Conservation (phyloP, 495 filamentous ascomycete genomes). For the Xylaria acuta region DNA sequence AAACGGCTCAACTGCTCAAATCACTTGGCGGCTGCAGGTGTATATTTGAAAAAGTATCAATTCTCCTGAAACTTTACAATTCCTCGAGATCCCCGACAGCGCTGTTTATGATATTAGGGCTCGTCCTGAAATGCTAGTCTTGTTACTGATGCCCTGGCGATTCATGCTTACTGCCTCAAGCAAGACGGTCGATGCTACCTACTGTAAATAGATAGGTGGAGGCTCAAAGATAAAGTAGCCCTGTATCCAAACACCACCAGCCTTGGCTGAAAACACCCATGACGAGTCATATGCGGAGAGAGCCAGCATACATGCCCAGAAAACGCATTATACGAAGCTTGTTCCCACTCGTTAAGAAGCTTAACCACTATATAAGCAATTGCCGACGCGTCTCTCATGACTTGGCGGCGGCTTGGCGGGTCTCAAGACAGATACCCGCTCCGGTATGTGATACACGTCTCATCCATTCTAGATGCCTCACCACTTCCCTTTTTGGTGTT, state of each 20-base stretch:
- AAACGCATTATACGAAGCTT: not conserved
- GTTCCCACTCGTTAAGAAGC: not conserved
- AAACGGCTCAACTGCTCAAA: not conserved
- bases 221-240: not conserved
- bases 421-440: constrained; percentile 46
- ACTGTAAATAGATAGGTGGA: too few species aligned
- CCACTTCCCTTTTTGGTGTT: constrained; percentile 11
- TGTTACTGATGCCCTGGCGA: not conserved
- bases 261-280: constrained; percentile 16
- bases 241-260: constrained; percentile 13
- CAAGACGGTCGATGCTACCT: not conserved
- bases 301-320: not conserved
- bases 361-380: constrained; percentile 9
- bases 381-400: constrained; percentile 10
- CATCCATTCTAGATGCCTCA: constrained; percentile 33
- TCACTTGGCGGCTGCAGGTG: not conserved
- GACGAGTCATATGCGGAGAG: not conserved
- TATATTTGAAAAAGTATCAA: not conserved
- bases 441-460: constrained; percentile 34
- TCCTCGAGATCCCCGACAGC: not conserved
- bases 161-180: constrained; percentile 3
- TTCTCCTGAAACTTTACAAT: not conserved
- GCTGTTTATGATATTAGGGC: not conserved
- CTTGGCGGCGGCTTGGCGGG: constrained; percentile 48
- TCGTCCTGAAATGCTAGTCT: not conserved